Evolutionary conservation across 495 filamentous ascomycete species (phyloP), one percentile per base, ranked within the genome.

Genomic region (Xylaria longipes): DNA sequence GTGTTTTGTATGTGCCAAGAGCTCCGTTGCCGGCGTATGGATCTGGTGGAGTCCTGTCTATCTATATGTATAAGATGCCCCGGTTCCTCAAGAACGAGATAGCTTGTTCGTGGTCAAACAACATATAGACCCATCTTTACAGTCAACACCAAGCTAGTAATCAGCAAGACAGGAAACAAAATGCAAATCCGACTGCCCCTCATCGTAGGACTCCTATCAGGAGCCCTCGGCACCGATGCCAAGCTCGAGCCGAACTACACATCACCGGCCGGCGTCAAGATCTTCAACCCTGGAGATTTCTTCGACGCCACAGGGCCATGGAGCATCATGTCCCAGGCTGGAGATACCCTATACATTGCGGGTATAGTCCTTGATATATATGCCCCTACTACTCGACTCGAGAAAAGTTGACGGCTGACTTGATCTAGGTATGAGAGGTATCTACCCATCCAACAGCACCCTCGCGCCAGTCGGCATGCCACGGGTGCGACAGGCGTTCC

Each of bases 301-400:
- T 74, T 74, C 54, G 65, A 72, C 39, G 52, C 61, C 1, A 74
- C 73, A 9, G 73, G 73, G n/a, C 73, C 73, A 9, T 74, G 73
- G 73, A 74, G 73, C 66, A 14, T 74, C 5, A 74, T 74, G 73
- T 66, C 69, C n/a, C 64, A 69, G 22, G 73, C 73, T 20, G 73
- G 73, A 0, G 69, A 74, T 43, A 69, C 73, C 3, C 61, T 74
- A 8, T 74, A 74, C 25, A 74, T 74, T 45, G 68, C 72, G 2
- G 73, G 73, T 72, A 62, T 35, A 20, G 9, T 54, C 11, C 17
- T 12, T 15, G 25, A 54, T 2, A 29, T 29, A 27, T 12, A 1
- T 11, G 9, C 3, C 25, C 6, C 29, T 17, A 9, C 6, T 4
- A 46, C 7, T 46, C 17, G n/a, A n/a, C 7, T 22, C 33, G 5